Evolutionary conservation across 164 flowering plant genomes (phyloP).

Genomic region (Protea cynaroides): DNA sequence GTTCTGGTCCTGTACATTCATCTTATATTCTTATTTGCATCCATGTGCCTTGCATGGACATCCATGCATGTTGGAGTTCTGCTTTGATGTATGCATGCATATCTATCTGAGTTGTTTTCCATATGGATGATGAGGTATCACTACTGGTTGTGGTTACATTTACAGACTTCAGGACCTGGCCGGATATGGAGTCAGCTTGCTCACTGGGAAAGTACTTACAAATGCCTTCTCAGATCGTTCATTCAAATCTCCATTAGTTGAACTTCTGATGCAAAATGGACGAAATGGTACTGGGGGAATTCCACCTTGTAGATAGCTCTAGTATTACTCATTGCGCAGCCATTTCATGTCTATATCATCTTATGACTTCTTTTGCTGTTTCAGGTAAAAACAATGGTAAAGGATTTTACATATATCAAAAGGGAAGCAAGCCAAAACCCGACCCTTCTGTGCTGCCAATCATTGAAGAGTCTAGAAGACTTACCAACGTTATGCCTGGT

Average conservation of each 20-base stretch:
- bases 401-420: slow-evolving; percentile 85
- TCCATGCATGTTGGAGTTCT: neutral
- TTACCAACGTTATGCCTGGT: slow-evolving; percentile 65
- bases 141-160: slow-evolving; percentile 4
- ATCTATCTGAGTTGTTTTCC: neutral
- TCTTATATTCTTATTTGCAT: neutral
- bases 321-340: neutral
- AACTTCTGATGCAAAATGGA: slow-evolving; percentile 70
- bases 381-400: slow-evolving; percentile 89
- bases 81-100: neutral
- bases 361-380: slow-evolving; percentile 8
- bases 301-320: neutral
- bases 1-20: neutral
- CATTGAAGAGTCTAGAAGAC: slow-evolving; percentile 65
- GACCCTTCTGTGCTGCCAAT: slow-evolving; percentile 70
- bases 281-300: slow-evolving; percentile 58
- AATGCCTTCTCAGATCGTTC: slow-evolving; percentile 62
- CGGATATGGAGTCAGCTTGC: slow-evolving; percentile 82
- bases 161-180: slow-evolving; percentile 85
- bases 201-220: slow-evolving; percentile 48
- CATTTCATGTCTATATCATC: neutral
- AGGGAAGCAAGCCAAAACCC: slow-evolving; percentile 88
- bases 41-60: neutral
- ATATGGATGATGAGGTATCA: neutral
- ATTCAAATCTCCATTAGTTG: slow-evolving; percentile 55